Conservation (phyloP, 2,329 filamentous ascomycete species). For the Metarhizium brunneum region DNA sequence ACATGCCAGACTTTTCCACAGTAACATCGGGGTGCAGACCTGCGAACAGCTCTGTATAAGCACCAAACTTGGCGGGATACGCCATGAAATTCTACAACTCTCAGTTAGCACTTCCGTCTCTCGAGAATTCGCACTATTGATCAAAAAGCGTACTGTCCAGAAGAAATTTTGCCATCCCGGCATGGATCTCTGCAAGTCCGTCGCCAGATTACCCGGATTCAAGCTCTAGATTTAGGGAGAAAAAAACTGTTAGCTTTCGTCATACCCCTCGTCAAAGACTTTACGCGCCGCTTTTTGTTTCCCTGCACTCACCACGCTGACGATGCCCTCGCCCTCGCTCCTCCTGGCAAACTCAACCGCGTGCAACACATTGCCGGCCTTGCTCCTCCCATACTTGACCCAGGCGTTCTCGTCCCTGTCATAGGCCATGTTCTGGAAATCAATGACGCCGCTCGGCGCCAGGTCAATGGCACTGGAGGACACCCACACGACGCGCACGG, state of each 20-base stretch:
- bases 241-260: no score
- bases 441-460: slow-evolving; percentile 13
- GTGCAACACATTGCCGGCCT: slow-evolving; percentile 21
- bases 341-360: slow-evolving; percentile 19
- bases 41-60: neutral
- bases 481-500: slow-evolving; percentile 19
- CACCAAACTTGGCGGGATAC: neutral
- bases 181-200: no score
- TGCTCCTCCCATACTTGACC: slow-evolving; percentile 21
- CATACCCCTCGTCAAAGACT: no score
- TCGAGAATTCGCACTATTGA: no score
- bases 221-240: no score
- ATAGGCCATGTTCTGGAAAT: slow-evolving; percentile 14
- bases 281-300: no score
- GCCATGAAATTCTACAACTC: neutral
- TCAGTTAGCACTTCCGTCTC: no score
- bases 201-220: no score
- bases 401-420: slow-evolving; percentile 8
- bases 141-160: no score
- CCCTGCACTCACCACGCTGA: neutral
- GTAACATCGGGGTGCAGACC: neutral
- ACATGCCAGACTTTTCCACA: neutral
- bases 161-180: no score
- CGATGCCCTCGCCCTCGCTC: slow-evolving; percentile 15
- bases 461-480: slow-evolving; percentile 21